Percentiles rank a stretch among this genome's conserved stretches.
Conservation (phyloP, 306 rosid species). For the Prunus davidiana region DNA sequence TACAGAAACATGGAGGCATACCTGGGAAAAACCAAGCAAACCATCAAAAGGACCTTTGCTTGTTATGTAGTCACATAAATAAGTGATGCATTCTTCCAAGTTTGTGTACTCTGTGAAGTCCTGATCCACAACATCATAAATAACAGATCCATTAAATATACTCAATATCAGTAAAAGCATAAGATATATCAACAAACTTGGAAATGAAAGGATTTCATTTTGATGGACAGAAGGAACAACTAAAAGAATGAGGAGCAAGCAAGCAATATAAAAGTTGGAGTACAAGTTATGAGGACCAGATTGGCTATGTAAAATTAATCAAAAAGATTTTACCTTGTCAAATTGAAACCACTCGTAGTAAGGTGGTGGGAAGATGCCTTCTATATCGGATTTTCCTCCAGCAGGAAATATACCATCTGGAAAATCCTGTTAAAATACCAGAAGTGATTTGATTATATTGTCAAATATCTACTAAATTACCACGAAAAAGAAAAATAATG, state of each 20-base stretch:
- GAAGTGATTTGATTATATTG: too few species aligned
- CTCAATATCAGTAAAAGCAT: too few species aligned
- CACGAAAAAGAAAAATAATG: too few species aligned
- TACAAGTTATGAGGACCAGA: not conserved
- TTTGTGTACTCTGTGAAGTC: slow-evolving; percentile 74
- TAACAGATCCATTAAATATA: not conserved
- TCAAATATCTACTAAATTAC: too few species aligned
- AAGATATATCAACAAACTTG: too few species aligned
- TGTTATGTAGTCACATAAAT: slow-evolving; percentile 68
- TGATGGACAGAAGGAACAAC: too few species aligned
- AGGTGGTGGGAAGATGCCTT: slow-evolving; percentile 82
- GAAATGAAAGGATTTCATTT: too few species aligned
- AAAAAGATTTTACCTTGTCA: slow-evolving; percentile 41
- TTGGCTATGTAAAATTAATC: not conserved
- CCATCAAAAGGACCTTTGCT: slow-evolving; percentile 84
- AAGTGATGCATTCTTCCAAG: slow-evolving; percentile 73
- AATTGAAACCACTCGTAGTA: slow-evolving; percentile 93
- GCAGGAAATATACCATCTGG: slow-evolving; percentile 76
- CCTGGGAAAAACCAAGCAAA: slow-evolving; percentile 79
- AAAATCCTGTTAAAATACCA: slow-evolving; percentile 42
- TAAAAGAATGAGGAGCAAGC: not conserved
- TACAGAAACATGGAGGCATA: not conserved
- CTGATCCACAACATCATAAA: slow-evolving; percentile 23
- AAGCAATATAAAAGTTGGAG: not conserved
- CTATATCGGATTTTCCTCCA: slow-evolving; percentile 85